phyloP scores from a whole-genome alignment of 129 eudicot species.

The Kitagawia praeruptora region DNA sequence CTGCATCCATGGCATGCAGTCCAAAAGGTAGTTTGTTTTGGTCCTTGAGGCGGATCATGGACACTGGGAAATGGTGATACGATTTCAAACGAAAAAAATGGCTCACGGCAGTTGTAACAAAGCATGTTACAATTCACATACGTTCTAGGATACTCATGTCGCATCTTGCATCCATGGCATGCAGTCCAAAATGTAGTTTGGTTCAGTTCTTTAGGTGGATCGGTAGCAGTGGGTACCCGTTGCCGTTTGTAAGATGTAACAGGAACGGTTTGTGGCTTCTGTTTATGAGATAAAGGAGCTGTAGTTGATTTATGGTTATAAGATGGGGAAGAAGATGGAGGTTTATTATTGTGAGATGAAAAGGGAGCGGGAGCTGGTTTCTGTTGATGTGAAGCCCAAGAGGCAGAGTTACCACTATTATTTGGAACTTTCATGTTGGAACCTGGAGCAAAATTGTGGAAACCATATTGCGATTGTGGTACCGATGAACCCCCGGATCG shows the following conservation, averaged over 20 bases:
- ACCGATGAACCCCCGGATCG: slow-evolving; percentile 29
- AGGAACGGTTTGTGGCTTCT: background rate
- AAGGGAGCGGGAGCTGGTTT: slow-evolving; percentile 11
- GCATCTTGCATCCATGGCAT: slow-evolving; percentile 80
- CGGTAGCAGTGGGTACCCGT: slow-evolving; percentile 9
- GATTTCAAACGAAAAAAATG: slow-evolving; percentile 64
- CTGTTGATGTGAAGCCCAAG: background rate
- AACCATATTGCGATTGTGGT: slow-evolving; percentile 44
- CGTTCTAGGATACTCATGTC: slow-evolving; percentile 68
- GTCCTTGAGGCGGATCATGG: slow-evolving; percentile 21
- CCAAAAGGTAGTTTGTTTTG: slow-evolving; percentile 54
- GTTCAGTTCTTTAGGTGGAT: slow-evolving; percentile 22
- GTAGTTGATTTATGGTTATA: background rate
- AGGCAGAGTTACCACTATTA: background rate
- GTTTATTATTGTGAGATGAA: slow-evolving; percentile 7
- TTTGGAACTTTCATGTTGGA: slow-evolving; percentile 4
- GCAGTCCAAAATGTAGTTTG: slow-evolving; percentile 73
- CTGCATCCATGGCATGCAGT: slow-evolving; percentile 77
- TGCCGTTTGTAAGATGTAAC: slow-evolving; percentile 5
- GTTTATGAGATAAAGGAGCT: slow-evolving; percentile 2
- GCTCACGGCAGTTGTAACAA: slow-evolving; percentile 71
- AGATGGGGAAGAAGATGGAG: slow-evolving; percentile 3
- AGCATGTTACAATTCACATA: slow-evolving; percentile 67
- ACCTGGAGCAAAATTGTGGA: slow-evolving; percentile 29
- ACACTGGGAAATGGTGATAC: slow-evolving; percentile 17